Conservation (phyloP, 2,329 filamentous ascomycete species). For the Lasiodiplodia theobromae region DNA sequence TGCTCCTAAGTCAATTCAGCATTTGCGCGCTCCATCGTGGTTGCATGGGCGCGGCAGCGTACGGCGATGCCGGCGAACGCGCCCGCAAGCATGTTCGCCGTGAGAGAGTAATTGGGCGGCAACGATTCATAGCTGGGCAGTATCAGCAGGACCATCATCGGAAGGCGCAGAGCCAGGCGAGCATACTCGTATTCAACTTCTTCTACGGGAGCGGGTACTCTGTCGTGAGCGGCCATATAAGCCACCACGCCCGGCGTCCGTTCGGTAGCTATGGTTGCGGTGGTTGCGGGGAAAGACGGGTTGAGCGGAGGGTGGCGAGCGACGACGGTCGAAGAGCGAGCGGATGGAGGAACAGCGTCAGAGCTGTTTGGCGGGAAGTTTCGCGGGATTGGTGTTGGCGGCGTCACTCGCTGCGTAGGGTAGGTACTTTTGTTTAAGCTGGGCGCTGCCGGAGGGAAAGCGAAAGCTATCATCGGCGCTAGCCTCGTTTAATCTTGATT, state of each 20-base stretch:
- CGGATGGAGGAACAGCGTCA: slow-evolving; percentile 24
- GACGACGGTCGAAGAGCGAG: slow-evolving; percentile 12
- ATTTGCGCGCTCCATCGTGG: slow-evolving; percentile 29
- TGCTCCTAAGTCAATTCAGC: slow-evolving; percentile 73
- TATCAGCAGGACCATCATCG: slow-evolving; percentile 36
- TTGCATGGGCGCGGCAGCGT: slow-evolving; percentile 48
- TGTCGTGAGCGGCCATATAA: slow-evolving; percentile 51
- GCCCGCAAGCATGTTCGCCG: slow-evolving; percentile 94
- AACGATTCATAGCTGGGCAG: slow-evolving; percentile 81
- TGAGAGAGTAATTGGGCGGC: slow-evolving; percentile 90
- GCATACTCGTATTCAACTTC: slow-evolving; percentile 51
- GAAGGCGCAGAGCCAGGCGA: slow-evolving; percentile 31
- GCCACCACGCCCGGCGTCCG: slow-evolving; percentile 44
- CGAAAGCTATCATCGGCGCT: slow-evolving; percentile 24
- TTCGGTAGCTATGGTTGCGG: slow-evolving; percentile 41
- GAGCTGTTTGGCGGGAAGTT: neutral
- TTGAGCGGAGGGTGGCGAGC: neutral
- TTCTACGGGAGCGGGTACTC: slow-evolving; percentile 42
- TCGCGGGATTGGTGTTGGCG: slow-evolving; percentile 6
- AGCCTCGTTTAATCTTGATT: slow-evolving; percentile 27
- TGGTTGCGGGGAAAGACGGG: slow-evolving; percentile 13
- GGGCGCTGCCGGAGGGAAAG: slow-evolving; percentile 26
- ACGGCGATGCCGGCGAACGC: slow-evolving; percentile 97
- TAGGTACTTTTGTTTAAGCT: slow-evolving; percentile 28
- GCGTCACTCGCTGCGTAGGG: slow-evolving; percentile 5